Percentiles rank a stretch among this genome's conserved stretches.
Evolutionary conservation across 2,329 filamentous ascomycete genomes (phyloP).

Genomic region (Calonectria ilicicola): DNA sequence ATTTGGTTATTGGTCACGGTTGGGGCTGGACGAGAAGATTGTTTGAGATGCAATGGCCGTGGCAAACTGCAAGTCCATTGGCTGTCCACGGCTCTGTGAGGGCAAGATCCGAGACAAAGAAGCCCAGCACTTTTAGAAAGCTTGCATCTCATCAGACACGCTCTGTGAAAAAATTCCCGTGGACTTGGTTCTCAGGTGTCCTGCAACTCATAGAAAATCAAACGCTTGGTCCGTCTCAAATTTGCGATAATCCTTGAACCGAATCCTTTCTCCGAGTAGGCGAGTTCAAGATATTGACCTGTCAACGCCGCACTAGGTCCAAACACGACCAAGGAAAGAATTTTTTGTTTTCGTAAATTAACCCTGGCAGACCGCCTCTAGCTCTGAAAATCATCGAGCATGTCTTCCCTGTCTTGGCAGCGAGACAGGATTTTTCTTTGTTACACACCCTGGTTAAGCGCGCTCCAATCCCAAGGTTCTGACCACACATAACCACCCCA

Average conservation of each 20-base stretch:
- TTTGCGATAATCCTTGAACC: neutral
- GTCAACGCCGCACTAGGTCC: neutral
- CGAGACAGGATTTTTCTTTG: neutral
- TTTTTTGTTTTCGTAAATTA: neutral
- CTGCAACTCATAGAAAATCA: constrained; percentile 10
- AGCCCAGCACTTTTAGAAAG: neutral
- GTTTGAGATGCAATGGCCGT: neutral
- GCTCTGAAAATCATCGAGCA: neutral
- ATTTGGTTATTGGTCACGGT: neutral
- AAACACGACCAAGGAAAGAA: neutral
- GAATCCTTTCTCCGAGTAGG: neutral
- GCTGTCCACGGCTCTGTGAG: neutral
- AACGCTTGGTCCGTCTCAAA: neutral
- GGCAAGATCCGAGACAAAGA: neutral
- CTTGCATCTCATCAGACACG: neutral
- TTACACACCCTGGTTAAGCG: neutral
- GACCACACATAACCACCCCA: neutral
- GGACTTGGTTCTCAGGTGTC: neutral
- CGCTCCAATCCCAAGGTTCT: neutral
- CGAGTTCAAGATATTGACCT: neutral
- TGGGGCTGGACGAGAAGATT: neutral
- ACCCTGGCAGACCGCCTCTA: neutral
- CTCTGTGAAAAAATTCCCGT: neutral
- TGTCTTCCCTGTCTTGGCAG: neutral
- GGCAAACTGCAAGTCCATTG: neutral